Evolutionary conservation across 257 asterid genomes (phyloP).

Genomic region (Lantana camara): DNA sequence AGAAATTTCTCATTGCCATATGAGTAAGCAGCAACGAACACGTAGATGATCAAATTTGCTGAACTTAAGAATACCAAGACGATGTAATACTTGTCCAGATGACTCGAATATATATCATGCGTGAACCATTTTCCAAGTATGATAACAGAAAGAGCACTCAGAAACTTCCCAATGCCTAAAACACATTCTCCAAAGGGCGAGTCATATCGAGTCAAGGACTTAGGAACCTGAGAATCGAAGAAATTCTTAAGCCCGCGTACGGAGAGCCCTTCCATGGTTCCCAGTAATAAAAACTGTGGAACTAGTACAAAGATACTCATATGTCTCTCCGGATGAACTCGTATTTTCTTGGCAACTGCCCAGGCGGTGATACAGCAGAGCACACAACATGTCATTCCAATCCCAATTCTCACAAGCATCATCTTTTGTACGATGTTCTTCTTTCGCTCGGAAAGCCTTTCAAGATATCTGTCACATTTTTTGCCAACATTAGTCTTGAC

Average conservation of each 20-base stretch:
- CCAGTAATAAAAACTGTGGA: conserved; percentile 25
- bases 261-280: conserved; percentile 23
- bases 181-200: neutral
- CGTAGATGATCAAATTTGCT: neutral
- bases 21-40: neutral
- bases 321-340: too few species aligned
- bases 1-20: conserved; percentile 3
- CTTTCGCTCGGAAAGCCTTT: neutral
- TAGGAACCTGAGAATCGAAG: conserved; percentile 17
- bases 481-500: neutral
- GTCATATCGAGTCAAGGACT: neutral
- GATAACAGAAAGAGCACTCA: conserved; percentile 10
- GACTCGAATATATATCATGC: neutral
- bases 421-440: neutral
- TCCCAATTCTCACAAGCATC: conserved; percentile 1
- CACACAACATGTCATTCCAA: conserved; percentile 27
- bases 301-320: neutral
- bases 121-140: conserved; percentile 1
- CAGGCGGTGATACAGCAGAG: conserved; percentile 24
- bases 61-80: neutral
- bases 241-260: conserved; percentile 6
- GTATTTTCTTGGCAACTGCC: neutral
- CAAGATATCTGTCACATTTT: neutral
- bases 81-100: conserved; percentile 5
- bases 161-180: neutral